Conservation (phyloP, 805 yeast genomes). For the Kodamaea kaohsiungensis region DNA sequence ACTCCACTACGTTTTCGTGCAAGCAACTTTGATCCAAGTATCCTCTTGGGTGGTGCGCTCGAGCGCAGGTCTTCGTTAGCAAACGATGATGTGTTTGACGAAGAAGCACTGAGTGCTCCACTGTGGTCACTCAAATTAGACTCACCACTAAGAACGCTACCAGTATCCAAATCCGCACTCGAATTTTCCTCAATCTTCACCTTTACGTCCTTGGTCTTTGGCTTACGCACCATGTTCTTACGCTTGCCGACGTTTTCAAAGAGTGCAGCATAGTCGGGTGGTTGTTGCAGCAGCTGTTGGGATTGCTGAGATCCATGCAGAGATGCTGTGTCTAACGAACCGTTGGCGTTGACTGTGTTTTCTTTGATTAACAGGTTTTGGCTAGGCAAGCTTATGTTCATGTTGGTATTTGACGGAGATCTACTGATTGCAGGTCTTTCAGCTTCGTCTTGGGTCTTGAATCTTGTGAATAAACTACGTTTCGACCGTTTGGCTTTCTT, state of each 20-base stretch:
- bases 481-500: slow-evolving; percentile 36
- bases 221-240: slow-evolving; percentile 29
- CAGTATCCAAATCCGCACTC: slow-evolving; percentile 5
- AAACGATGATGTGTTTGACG: slow-evolving; percentile 6
- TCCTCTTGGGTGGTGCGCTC: slow-evolving; percentile 39
- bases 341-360: slow-evolving; percentile 16
- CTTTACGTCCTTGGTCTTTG: slow-evolving; percentile 18
- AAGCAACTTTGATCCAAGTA: slow-evolving; percentile 40
- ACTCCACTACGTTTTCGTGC: slow-evolving; percentile 26
- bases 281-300: slow-evolving; percentile 15
- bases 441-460: slow-evolving; percentile 23
- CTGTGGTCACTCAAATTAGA: neutral
- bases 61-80: slow-evolving; percentile 1
- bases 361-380: slow-evolving; percentile 9
- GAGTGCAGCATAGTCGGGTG: slow-evolving; percentile 46
- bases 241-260: slow-evolving; percentile 46
- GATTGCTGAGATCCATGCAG: slow-evolving; percentile 9
- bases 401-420: slow-evolving; percentile 6
- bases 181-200: slow-evolving; percentile 12
- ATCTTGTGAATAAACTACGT: slow-evolving; percentile 40
- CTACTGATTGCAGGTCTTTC: slow-evolving; percentile 1
- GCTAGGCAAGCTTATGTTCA: slow-evolving; percentile 7
- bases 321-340: slow-evolving; percentile 18
- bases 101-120: slow-evolving; percentile 3
- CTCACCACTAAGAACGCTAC: slow-evolving; percentile 1